Conservation (phyloP, 352 stramenopile species). For the Pythium brassicae region DNA sequence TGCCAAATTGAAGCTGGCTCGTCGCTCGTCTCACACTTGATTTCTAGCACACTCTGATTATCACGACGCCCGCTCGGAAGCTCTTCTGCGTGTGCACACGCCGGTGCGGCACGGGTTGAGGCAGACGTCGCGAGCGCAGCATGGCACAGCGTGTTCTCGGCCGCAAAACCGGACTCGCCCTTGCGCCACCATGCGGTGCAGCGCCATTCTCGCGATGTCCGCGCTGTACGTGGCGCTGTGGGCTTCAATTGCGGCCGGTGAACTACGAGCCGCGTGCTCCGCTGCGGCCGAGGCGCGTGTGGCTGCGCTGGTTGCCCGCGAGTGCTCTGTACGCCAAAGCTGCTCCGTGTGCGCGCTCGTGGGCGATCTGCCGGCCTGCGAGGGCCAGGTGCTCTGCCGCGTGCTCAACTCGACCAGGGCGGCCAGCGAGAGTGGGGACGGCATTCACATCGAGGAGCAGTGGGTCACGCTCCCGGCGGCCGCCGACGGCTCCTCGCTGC, state of each 20-base stretch:
- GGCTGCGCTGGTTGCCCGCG: background rate
- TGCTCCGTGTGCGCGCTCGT: conserved; percentile 11
- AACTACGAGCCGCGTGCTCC: background rate
- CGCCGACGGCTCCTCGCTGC: background rate
- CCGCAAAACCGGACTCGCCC: background rate
- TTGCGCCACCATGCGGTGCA: background rate
- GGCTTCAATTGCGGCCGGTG: background rate
- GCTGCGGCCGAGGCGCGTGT: conserved; percentile 3
- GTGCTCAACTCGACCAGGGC: background rate
- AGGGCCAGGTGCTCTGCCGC: conserved; percentile 4
- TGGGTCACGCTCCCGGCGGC: conserved; percentile 3
- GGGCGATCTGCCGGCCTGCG: background rate
- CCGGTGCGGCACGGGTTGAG: too few relatives aligned
- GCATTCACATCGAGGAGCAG: conserved; percentile 4
- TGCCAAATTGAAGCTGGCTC: conserved; percentile 8
- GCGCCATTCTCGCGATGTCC: background rate
- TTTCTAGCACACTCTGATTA: too few relatives aligned
- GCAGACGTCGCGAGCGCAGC: too few relatives aligned
- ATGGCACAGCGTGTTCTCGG: too few relatives aligned
- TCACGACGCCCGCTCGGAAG: too few relatives aligned
- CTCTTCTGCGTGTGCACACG: too few relatives aligned
- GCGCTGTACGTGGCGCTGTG: background rate
- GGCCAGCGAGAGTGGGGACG: background rate
- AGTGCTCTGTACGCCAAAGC: background rate
- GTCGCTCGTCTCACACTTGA: background rate